phyloP scores from a whole-genome alignment of 2,329 filamentous ascomycete species.

The Talaromyces atroroseus region DNA sequence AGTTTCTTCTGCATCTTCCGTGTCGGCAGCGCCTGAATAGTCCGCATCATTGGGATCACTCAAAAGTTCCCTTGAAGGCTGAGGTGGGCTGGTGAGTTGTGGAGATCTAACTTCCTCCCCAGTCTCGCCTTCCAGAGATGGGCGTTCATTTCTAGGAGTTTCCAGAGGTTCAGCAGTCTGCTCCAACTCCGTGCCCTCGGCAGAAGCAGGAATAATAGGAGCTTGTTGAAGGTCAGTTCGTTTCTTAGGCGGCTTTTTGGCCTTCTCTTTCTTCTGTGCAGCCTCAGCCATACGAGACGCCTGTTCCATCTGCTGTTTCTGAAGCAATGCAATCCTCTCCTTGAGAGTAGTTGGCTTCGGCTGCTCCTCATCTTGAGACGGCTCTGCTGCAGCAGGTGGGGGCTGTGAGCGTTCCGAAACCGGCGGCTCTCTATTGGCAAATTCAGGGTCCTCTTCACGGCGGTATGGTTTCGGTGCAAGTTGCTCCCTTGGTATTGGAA shows the following conservation, averaged over 20 bases:
- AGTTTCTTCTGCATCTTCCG: slow-evolving; percentile 56
- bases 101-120: slow-evolving; percentile 16
- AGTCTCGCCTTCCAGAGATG: slow-evolving; percentile 27
- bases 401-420: slow-evolving; percentile 26
- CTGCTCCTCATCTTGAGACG: slow-evolving; percentile 63
- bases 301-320: slow-evolving; percentile 90
- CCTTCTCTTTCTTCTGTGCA: slow-evolving; percentile 77
- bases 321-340: slow-evolving; percentile 87
- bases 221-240: slow-evolving; percentile 54
- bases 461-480: slow-evolving; percentile 72
- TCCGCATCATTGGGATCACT: slow-evolving; percentile 63
- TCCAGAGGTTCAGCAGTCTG: slow-evolving; percentile 29
- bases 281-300: slow-evolving; percentile 75
- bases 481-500: slow-evolving; percentile 69
- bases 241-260: slow-evolving; percentile 62
- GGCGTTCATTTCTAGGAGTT: slow-evolving; percentile 26
- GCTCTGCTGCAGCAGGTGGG: slow-evolving; percentile 34
- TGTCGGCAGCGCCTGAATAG: slow-evolving; percentile 58
- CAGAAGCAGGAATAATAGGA: slow-evolving; percentile 13
- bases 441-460: slow-evolving; percentile 73
- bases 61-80: slow-evolving; percentile 47
- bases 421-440: slow-evolving; percentile 29
- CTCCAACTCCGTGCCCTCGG: slow-evolving; percentile 25
- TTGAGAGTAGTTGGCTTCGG: slow-evolving; percentile 92
- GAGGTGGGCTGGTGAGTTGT: slow-evolving; percentile 29